Evolutionary conservation across 169 alveolate genomes (phyloP), one percentile per base, ranked within the genome.

Genomic region (Amoebophrya sp.): DNA sequence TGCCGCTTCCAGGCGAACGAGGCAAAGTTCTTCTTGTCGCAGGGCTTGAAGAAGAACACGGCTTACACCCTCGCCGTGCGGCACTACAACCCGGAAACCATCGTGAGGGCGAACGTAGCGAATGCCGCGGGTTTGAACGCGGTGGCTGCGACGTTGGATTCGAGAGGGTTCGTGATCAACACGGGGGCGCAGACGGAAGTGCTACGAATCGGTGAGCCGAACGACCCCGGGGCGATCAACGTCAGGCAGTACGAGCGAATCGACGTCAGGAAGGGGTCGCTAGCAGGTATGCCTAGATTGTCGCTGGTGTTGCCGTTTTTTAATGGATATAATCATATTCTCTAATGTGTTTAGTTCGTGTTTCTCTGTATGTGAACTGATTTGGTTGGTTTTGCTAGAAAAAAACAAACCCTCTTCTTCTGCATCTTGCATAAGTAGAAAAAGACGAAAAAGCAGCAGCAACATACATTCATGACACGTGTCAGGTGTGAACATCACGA

Each of bases 1-100:
- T 66, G 83, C 32, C 83, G 83, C 35, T 66, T 66, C 83, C 83
- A 66, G 83, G 83, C 83, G 32, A 66, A 66, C 35, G 83, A 66
- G 35, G 83, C 83, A 3, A 66, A 66, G 83, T 66, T 66, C 35
- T 66, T 66, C 83, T 25, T 66, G 38, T 66, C 83, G 38, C 83
- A 66, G 83, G 83, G 83, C 12, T 25, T 66, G 83, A 25, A 12
- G 83, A 18, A n/a, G 32, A 66, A 66, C 83, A 66, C 83, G 83
- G 83, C 83, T 2, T 66, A 66, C 35, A 66, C 35, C 12, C 35
- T 66, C 39, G 0, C 39, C 35, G 83, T 66, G 35, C 83, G 83
- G 35, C 83, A 66, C 83, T 66, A 7, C 83, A 66, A 66, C 35
- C 83, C 83, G 83, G 83, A 66, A n/a, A 66, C 83, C 39, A 25